These are phyloP conservation scores for Diaporthe caulivora DNA, from an alignment of 2,329 filamentous ascomycete species.

Conservation along the genomic window DNA sequence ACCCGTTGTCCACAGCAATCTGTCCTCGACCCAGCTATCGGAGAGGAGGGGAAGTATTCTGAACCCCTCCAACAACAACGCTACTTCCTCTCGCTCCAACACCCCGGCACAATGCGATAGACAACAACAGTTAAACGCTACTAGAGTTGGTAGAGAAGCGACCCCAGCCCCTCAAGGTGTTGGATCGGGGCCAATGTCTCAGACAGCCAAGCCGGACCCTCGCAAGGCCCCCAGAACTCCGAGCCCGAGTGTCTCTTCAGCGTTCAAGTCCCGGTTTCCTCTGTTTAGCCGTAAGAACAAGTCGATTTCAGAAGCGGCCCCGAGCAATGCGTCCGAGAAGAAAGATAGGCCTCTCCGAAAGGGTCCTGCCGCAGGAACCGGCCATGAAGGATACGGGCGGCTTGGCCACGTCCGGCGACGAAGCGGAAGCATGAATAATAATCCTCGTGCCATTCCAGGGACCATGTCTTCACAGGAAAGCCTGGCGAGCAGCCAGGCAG, in stretches of 20 bases:
- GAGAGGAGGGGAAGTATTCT: slow-evolving; percentile 60
- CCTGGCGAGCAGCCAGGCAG: slow-evolving; percentile 55
- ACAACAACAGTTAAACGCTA: slow-evolving; percentile 44
- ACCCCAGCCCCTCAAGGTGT: slow-evolving; percentile 48
- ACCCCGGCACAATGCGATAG: slow-evolving; percentile 51
- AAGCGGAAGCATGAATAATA: slow-evolving; percentile 69
- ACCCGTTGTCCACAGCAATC: slow-evolving; percentile 73
- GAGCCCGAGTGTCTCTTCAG: slow-evolving; percentile 66
- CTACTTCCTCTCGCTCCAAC: slow-evolving; percentile 45
- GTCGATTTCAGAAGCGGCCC: slow-evolving; percentile 62
- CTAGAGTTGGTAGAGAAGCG: slow-evolving; percentile 51
- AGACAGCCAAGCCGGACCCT: slow-evolving; percentile 45
- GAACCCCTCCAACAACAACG: slow-evolving; percentile 14
- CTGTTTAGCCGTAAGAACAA: slow-evolving; percentile 83
- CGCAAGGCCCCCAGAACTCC: slow-evolving; percentile 57
- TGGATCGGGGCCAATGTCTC: slow-evolving; percentile 29
- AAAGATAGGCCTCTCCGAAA: slow-evolving; percentile 73
- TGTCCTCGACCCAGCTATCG: slow-evolving; percentile 61
- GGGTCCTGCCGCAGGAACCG: slow-evolving; percentile 91
- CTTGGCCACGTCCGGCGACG: slow-evolving; percentile 72
- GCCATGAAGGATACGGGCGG: slow-evolving; percentile 86
- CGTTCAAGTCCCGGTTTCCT: slow-evolving; percentile 76
- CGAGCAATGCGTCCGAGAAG: slow-evolving; percentile 57
- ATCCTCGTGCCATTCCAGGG: slow-evolving; percentile 58
- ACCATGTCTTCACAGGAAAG: slow-evolving; percentile 65